Percentiles rank a stretch among this genome's conserved stretches.
These are phyloP conservation scores for Bipolaris cookei DNA, from an alignment of 2,329 filamentous ascomycete species.

Conservation along the genomic window DNA sequence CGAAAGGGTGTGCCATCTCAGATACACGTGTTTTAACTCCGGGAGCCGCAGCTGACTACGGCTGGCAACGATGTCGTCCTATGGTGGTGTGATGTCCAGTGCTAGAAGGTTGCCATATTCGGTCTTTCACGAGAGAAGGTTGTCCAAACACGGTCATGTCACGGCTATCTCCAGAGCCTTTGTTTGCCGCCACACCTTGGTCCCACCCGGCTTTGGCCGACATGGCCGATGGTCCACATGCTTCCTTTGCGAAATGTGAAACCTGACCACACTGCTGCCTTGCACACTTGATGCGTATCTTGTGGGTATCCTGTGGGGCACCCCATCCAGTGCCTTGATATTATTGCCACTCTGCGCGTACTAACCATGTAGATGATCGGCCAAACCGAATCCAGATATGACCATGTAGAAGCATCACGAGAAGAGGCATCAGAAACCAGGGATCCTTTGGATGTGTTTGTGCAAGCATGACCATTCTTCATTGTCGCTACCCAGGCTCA, in stretches of 20 bases:
- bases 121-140: neutral
- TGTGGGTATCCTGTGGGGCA: neutral
- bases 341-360: neutral
- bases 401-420: neutral
- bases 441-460: neutral
- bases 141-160: neutral
- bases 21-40: conserved; percentile 11
- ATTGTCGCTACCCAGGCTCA: conserved; percentile 26
- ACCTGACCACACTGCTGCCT: neutral
- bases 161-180: neutral
- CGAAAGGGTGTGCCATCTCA: conserved; percentile 25
- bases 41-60: conserved; percentile 15
- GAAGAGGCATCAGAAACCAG: neutral
- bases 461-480: conserved; percentile 20
- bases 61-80: conserved; percentile 7
- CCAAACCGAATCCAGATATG: neutral
- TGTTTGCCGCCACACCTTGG: neutral
- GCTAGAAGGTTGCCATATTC: neutral
- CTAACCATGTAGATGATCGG: neutral
- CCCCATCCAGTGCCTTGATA: neutral
- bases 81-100: conserved; percentile 20
- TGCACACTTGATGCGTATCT: neutral
- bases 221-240: neutral
- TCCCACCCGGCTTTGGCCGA: neutral
- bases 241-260: conserved; percentile 3